Evolutionary conservation across 805 yeast species (phyloP).

Genomic region (Metschnikowia cubensis): DNA sequence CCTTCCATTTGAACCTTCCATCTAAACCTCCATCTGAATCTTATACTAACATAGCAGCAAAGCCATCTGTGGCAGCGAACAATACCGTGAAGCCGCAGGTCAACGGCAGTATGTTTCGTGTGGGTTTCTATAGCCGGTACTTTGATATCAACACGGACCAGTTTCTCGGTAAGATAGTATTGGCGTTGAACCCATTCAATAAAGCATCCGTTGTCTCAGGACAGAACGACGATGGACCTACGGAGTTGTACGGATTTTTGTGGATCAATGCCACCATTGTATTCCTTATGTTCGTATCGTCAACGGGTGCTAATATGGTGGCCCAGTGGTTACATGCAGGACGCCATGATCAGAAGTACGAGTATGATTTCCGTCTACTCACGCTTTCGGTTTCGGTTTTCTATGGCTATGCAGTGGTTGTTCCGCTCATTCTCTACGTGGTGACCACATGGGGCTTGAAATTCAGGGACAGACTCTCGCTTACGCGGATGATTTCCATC

Average conservation of each 20-base stretch:
- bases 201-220: conserved; percentile 16
- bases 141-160: conserved; percentile 68
- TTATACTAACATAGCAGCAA: neutral
- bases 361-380: conserved; percentile 57
- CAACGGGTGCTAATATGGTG: conserved; percentile 65
- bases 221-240: conserved; percentile 27
- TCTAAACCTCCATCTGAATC: no score
- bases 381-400: conserved; percentile 66
- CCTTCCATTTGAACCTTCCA: neutral
- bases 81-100: neutral
- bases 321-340: conserved; percentile 47
- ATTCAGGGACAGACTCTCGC: conserved; percentile 44
- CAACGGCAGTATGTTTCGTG: conserved; percentile 36
- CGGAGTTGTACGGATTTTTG: conserved; percentile 80
- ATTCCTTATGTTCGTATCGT: conserved; percentile 67
- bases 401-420: conserved; percentile 68
- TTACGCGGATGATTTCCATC: conserved; percentile 62
- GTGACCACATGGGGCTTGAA: conserved; percentile 51
- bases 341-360: conserved; percentile 42
- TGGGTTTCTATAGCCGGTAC: conserved; percentile 58
- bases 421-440: conserved; percentile 57
- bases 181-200: conserved; percentile 55
- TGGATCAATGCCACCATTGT: conserved; percentile 88
- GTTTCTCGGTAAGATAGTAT: conserved; percentile 50
- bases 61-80: neutral